phyloP scores from a whole-genome alignment of 768 basidiomycete genomes.

The Naganishia vaughanmartiniae region DNA sequence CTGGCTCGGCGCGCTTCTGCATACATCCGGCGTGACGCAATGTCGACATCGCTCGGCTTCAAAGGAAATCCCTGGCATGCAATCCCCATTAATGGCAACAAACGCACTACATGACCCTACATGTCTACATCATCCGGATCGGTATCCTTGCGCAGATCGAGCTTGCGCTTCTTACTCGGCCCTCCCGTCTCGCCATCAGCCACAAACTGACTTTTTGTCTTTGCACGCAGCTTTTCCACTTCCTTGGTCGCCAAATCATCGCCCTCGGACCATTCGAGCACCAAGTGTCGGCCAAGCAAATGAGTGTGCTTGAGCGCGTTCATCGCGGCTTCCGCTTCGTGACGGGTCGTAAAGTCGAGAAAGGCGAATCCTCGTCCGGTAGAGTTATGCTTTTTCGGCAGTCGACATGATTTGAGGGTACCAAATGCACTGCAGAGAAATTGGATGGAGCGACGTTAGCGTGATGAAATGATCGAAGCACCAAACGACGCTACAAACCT shows the following conservation, averaged over 20 bases:
- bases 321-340: conserved; percentile 86
- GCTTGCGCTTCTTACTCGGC: conserved; percentile 44
- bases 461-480: not conserved
- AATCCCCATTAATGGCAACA: no score
- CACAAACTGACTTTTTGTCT: conserved; percentile 56
- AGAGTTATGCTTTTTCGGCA: conserved; percentile 83
- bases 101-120: not conserved
- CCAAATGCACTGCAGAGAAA: conserved; percentile 68
- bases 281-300: conserved; percentile 89
- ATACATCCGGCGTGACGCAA: no score
- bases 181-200: conserved; percentile 37
- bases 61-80: no score
- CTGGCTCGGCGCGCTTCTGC: no score
- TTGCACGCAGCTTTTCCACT: conserved; percentile 70
- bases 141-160: conserved; percentile 37
- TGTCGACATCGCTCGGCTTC: no score
- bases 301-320: conserved; percentile 86
- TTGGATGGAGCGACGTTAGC: not conserved
- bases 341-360: conserved; percentile 83
- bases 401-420: conserved; percentile 85
- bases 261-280: conserved; percentile 89
- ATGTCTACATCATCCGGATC: conserved; percentile 25
- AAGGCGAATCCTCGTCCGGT: conserved; percentile 84
- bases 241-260: conserved; percentile 64
- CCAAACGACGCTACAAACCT: conserved; percentile 59